Base-by-base conservation (phyloP, 345 rosid species). In the Cardamine occulta region DNA sequence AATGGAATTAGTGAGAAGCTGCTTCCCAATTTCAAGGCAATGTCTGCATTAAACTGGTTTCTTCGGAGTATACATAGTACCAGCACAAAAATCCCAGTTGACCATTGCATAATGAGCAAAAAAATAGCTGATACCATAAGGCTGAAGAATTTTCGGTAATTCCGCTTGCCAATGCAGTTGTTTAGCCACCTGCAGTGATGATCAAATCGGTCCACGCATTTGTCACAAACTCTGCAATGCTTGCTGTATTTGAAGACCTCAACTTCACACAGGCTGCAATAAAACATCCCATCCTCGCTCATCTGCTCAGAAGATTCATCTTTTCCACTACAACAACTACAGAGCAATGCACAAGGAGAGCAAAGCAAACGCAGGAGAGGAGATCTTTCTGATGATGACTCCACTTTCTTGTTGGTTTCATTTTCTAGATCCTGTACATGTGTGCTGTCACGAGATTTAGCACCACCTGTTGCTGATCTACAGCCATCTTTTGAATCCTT, bases 141-240 rank as follows among this genome's bases (percentile, higher is more conserved):
- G 52, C 88, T 85, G 89, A 95, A 95, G 84, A 95, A 95, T 79
- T 92, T 88, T 63, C 88, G 80, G 82, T 95, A 95, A 78, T 92
- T 95, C 82, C 74, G 81, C 80, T 83, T 89, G 81, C 97, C 99
- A 17, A 95, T 84, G 72, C 97, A 95, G 76, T 92, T 95, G 86
- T 95, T 95, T 69, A 95, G 91, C 99, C 99, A 95, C 98, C 97
- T 85, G 94, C 98, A 92, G 79, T 95, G 99, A 83, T 95, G 99
- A 81, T 92, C 99, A 58, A 92, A 95, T 49, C 80, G 82, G 74
- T 95, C 88, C 4, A 95, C 98, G 58, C 98, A 92, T 84, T 95
- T 95, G 85, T 95, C 98, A 52, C 98, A 92, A 51, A 95, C 97
- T 82, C 99, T 84, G 64, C 99, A 95, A 79, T 92, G 99, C 83